Conservation (phyloP, 768 basidiomycete genomes). For the Chalciporus sphaerocephalus region DNA sequence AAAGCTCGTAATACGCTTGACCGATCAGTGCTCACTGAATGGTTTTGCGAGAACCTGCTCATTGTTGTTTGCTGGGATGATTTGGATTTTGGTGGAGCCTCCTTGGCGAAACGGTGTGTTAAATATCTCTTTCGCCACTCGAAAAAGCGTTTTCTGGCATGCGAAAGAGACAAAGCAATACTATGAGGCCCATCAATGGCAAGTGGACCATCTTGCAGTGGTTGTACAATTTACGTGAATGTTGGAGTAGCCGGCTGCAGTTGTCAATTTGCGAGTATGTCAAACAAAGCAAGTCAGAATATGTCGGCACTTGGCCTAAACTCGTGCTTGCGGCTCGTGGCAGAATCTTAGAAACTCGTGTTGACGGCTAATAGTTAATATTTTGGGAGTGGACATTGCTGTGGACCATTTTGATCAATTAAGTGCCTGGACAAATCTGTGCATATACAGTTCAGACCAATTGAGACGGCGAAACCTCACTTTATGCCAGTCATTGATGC, state of each 20-base stretch:
- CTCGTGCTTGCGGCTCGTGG: neutral
- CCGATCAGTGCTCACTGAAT: slow-evolving; percentile 22
- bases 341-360: slow-evolving; percentile 5
- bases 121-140: slow-evolving; percentile 27
- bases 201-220: slow-evolving; percentile 12
- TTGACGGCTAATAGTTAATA: neutral
- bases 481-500: neutral
- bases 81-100: neutral
- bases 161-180: slow-evolving; percentile 20
- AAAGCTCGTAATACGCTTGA: neutral
- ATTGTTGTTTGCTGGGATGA: slow-evolving; percentile 14
- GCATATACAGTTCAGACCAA: too few relatives aligned
- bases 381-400: neutral
- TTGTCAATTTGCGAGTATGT: neutral
- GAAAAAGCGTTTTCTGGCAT: slow-evolving; percentile 20
- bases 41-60: slow-evolving; percentile 31
- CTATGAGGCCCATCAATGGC: slow-evolving; percentile 4
- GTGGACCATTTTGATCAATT: neutral
- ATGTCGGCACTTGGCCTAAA: neutral
- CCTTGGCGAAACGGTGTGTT: slow-evolving; percentile 3
- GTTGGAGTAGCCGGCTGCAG: neutral
- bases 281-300: slow-evolving; percentile 5
- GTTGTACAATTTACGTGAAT: slow-evolving; percentile 8
- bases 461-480: slow-evolving; percentile 2
- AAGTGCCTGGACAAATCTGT: neutral